Conservation (phyloP, 495 filamentous ascomycete genomes). For the Penicillium riverlandense region DNA sequence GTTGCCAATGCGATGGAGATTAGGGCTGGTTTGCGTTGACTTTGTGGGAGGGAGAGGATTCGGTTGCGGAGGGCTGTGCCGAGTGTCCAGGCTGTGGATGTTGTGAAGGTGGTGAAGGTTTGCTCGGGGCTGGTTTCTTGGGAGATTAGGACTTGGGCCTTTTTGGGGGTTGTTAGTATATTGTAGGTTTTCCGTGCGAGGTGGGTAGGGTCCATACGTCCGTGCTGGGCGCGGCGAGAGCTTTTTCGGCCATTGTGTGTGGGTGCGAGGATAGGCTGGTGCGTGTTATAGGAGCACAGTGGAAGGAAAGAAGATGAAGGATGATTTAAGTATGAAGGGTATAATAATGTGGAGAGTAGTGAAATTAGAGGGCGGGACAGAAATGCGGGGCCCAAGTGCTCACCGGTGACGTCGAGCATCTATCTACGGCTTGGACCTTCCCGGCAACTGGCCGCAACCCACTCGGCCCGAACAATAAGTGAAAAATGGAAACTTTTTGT, state of each 20-base stretch:
- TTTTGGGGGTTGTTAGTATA: slow-evolving; percentile 1
- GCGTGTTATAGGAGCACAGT: neutral
- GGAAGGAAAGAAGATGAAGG: too few relatives aligned
- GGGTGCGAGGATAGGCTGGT: too few relatives aligned
- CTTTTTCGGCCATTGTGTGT: neutral
- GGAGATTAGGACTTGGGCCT: slow-evolving; percentile 43
- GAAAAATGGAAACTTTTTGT: too few relatives aligned
- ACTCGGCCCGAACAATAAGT: too few relatives aligned
- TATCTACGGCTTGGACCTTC: too few relatives aligned
- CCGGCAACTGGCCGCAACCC: too few relatives aligned
- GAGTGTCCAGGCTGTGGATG: slow-evolving; percentile 58
- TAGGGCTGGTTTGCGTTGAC: slow-evolving; percentile 44
- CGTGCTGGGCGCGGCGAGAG: neutral
- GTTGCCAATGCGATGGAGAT: slow-evolving; percentile 55
- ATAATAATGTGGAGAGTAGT: neutral
- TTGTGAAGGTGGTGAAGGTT: slow-evolving; percentile 55
- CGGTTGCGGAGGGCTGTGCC: slow-evolving; percentile 56
- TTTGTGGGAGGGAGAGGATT: slow-evolving; percentile 45
- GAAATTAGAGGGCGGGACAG: neutral
- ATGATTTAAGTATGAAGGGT: too few relatives aligned
- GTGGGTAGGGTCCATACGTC: neutral
- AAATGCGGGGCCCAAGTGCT: too few relatives aligned
- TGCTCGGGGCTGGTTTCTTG: slow-evolving; percentile 44
- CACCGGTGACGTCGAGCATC: neutral
- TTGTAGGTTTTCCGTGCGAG: neutral